A percentile compares a stretch with the other conserved stretches of the same genome.
Conservation (phyloP, 495 filamentous ascomycete species). For the Aspergillus heteromorphus region DNA sequence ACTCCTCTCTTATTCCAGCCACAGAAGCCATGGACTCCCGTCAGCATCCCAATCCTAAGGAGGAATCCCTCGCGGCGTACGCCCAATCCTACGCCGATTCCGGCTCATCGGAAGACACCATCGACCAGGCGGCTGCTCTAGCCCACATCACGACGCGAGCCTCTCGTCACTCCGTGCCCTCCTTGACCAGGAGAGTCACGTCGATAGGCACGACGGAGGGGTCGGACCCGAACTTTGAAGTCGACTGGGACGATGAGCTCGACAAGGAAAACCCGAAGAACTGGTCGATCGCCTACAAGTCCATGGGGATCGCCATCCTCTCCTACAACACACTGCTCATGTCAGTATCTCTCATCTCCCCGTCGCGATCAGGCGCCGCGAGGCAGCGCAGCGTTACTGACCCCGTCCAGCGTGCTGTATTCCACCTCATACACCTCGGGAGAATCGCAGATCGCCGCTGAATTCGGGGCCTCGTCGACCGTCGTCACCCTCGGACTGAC, state of each 20-base stretch:
- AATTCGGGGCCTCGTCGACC: constrained; percentile 56
- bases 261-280: constrained; percentile 71
- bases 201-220: constrained; percentile 56
- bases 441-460: constrained; percentile 25
- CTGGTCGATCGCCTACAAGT: constrained; percentile 66
- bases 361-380: background rate
- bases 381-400: background rate
- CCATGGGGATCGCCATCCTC: constrained; percentile 55
- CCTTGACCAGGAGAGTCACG: constrained; percentile 36
- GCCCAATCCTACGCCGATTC: constrained; percentile 26
- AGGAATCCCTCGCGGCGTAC: constrained; percentile 11
- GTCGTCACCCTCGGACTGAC: constrained; percentile 71
- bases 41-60: constrained; percentile 13
- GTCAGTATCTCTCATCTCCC: constrained; percentile 24
- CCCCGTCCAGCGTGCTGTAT: constrained; percentile 61
- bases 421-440: constrained; percentile 54
- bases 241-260: constrained; percentile 59
- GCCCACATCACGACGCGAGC: constrained; percentile 24
- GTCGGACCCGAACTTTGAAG: constrained; percentile 63
- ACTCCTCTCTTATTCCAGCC: background rate
- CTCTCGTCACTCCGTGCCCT: constrained; percentile 21
- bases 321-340: constrained; percentile 70
- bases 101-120: constrained; percentile 27
- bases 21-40: constrained; percentile 15
- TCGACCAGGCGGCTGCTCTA: constrained; percentile 24